These are phyloP conservation scores for Dactylis glomerata DNA, from an alignment of 176 grass and related monocot genomes.

Conservation along the genomic window DNA sequence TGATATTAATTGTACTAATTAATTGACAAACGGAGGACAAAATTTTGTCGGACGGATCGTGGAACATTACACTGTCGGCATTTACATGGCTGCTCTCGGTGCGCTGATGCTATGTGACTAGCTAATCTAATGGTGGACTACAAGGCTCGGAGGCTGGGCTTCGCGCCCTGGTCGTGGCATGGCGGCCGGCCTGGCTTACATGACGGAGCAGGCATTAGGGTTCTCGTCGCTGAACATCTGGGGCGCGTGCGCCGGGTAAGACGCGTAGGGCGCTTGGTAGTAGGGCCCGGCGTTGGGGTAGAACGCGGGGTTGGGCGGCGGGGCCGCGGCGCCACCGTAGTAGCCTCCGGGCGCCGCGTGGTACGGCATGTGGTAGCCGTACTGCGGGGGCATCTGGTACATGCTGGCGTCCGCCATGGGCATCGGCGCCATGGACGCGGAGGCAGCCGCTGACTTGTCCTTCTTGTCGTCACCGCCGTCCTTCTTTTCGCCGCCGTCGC, in stretches of 20 bases:
- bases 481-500: slow-evolving; percentile 21
- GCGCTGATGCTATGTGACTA: slow-evolving; percentile 3
- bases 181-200: slow-evolving; percentile 33
- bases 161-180: not conserved
- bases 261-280: slow-evolving; percentile 26
- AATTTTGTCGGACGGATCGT: slow-evolving; percentile 22
- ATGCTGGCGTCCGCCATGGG: slow-evolving; percentile 31
- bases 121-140: not conserved
- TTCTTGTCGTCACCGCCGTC: slow-evolving; percentile 26
- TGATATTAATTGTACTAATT: not conserved
- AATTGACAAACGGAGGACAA: not conserved
- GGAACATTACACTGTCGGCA: slow-evolving; percentile 18
- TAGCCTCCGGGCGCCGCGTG: not conserved
- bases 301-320: slow-evolving; percentile 18
- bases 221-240: slow-evolving; percentile 99
- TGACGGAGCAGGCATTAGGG: slow-evolving; percentile 87
- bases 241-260: slow-evolving; percentile 51
- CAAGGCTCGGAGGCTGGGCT: not conserved
- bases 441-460: slow-evolving; percentile 31
- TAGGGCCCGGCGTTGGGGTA: slow-evolving; percentile 46
- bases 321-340: slow-evolving; percentile 8
- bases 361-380: slow-evolving; percentile 17
- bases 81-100: slow-evolving; percentile 28
- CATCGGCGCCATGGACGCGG: slow-evolving; percentile 29
- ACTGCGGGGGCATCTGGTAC: slow-evolving; percentile 51